Evolutionary conservation across 768 basidiomycete genomes (phyloP).

Genomic region (Leccinum variicolor): DNA sequence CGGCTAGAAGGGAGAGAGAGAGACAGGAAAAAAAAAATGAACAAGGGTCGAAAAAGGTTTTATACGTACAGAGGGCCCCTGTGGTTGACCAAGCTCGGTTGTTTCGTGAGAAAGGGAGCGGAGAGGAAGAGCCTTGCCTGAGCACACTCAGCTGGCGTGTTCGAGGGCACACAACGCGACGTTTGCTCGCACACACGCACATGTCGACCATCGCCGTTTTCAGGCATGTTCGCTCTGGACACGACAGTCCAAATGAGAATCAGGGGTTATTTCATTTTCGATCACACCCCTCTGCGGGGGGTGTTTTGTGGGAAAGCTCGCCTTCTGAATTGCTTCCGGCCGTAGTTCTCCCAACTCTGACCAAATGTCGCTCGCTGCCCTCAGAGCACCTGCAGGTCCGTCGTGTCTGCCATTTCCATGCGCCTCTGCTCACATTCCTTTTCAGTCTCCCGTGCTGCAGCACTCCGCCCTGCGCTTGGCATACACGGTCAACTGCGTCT

Average conservation of each 20-base stretch:
- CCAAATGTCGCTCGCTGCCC: slow-evolving; percentile 42
- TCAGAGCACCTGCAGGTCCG: slow-evolving; percentile 34
- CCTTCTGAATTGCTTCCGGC: neutral
- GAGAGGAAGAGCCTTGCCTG: neutral
- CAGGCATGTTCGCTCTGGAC: neutral
- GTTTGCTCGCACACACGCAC: neutral
- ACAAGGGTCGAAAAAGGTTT: slow-evolving; percentile 15
- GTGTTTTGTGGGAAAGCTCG: slow-evolving; percentile 14
- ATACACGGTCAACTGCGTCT: slow-evolving; percentile 30
- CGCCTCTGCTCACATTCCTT: slow-evolving; percentile 20
- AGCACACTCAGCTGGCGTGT: neutral
- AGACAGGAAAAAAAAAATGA: neutral
- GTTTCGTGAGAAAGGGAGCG: slow-evolving; percentile 27
- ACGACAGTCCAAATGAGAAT: neutral
- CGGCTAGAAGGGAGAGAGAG: neutral
- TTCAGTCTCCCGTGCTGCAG: slow-evolving; percentile 34
- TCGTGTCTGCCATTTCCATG: slow-evolving; percentile 27
- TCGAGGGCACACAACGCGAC: neutral
- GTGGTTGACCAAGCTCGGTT: slow-evolving; percentile 11
- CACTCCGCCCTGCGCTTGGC: slow-evolving; percentile 43
- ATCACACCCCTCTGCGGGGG: slow-evolving; percentile 7
- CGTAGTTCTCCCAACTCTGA: neutral
- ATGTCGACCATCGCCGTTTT: neutral
- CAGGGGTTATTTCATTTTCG: slow-evolving; percentile 8
- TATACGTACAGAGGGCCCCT: slow-evolving; percentile 24